Base-by-base conservation (phyloP, 202 grass and related monocot species). In the Zizania palustris region DNA sequence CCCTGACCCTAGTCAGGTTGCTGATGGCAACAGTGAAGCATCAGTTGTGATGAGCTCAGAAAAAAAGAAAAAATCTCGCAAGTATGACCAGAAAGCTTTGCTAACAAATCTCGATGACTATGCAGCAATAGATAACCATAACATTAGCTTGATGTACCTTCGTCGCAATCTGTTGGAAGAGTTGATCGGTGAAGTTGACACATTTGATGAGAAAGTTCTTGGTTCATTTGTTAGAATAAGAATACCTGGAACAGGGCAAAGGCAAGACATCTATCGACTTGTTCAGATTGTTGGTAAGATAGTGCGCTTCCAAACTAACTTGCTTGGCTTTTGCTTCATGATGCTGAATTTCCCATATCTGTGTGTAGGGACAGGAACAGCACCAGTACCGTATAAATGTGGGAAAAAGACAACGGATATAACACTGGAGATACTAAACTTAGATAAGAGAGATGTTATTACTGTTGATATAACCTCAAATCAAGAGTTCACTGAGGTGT, bases 201-300 rank as follows among this genome's bases (percentile, higher is more conserved):
- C 82, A 63, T 92, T 96, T 63, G 67, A 84, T 66, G 90, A 93
- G 35, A 96, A 96, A 83, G 90, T 96, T 59, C 54, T 93, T 88
- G 92, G 96, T 35, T 86, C 92, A 60, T 99, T 99, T 96, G 96
- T 99, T 58, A 99, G 96, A 81, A 93, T 99, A 87, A 92, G 90
- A 60, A 93, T 99, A 71, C 84, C 89, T 78, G 92, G 83, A 70
- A 61, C 85, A 67, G 89, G 85, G 71, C 89, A 95, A 80, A 85
- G 96, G 69, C 96, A 99, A 85, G 96, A 99, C 77, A 77, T 96
- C 54, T 99, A 99, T 84, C 88, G 96, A 14, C 90, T 99, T 51
- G 96, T 96, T 33, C 96, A 99, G 81, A 81, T 99, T 96, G 88
- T 96, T 79, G 96, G 96, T 99, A 96, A 73, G 96, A 66, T 73